Percentiles rank a stretch among this genome's conserved stretches.
phyloP scores from a whole-genome alignment of 345 rosid genomes.

The Lumnitzera racemosa region DNA sequence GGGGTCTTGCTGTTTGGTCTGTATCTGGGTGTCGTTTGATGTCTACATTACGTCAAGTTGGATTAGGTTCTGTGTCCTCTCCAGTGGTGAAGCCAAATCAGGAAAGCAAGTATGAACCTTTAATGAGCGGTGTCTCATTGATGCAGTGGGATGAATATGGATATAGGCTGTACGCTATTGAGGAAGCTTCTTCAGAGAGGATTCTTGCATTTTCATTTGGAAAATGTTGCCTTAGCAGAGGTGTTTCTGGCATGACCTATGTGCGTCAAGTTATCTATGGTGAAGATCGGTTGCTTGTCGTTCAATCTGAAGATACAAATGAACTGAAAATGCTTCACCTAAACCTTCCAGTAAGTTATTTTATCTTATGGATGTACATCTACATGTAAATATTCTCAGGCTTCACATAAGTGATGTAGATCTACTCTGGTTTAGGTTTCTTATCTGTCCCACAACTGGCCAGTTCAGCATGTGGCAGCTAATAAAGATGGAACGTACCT shows the following conservation, averaged over 20 bases:
- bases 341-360: slow-evolving; percentile 77
- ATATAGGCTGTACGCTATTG: slow-evolving; percentile 81
- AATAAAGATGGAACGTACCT: slow-evolving; percentile 94
- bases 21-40: slow-evolving; percentile 95
- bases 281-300: slow-evolving; percentile 91
- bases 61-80: slow-evolving; percentile 77
- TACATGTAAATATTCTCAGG: slow-evolving; percentile 14
- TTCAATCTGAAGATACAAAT: slow-evolving; percentile 92
- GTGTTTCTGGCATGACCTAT: slow-evolving; percentile 89
- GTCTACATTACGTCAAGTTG: slow-evolving; percentile 95
- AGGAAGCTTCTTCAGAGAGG: slow-evolving; percentile 77
- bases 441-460: slow-evolving; percentile 93
- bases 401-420: slow-evolving; percentile 18
- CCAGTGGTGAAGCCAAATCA: slow-evolving; percentile 63
- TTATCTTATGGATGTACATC: slow-evolving; percentile 11
- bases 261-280: slow-evolving; percentile 93
- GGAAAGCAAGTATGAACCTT: slow-evolving; percentile 76
- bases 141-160: slow-evolving; percentile 98
- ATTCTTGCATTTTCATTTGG: slow-evolving; percentile 92
- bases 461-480: slow-evolving; percentile 98
- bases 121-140: slow-evolving; percentile 78
- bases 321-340: slow-evolving; percentile 86
- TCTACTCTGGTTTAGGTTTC: slow-evolving; percentile 55
- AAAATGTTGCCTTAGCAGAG: slow-evolving; percentile 88
- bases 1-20: slow-evolving; percentile 98